Base-by-base conservation (phyloP, 768 basidiomycete species). In the Suillus brevipes region DNA sequence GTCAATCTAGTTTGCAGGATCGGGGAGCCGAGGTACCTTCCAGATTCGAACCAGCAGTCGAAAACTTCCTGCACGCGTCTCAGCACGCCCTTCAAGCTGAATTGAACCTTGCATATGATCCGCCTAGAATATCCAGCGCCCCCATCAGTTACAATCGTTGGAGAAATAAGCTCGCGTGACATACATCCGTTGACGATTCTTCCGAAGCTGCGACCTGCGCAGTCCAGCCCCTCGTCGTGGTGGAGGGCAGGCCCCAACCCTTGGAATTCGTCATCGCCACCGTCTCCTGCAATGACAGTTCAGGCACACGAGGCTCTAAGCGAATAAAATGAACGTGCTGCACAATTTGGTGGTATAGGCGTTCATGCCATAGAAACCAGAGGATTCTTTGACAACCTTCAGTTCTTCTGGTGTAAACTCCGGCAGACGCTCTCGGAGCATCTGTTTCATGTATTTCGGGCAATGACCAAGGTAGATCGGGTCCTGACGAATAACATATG, bases 21-120 rank as follows among this genome's bases (percentile, higher is more conserved):
- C 31, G 43, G 63, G 20, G 10, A 3, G 13, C 10, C 5, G 57
- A 42, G 70, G 86, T 68, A 95, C 95, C 92, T 95, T 80, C 97
- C 97, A 5, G 97, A 99, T 79, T 99, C 97, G 74, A 99, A 99
- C 97, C 97, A 99, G 73, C 97, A 99, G 74, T 99, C 97, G 74
- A 99, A 99, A 43, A 99, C 95, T 76, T 99, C 97, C 65, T 97
- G 93, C n/a, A 98, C 84, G 58, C 97, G 89, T 77, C 85, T 92
- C 28, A 99, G 79, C 13, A 78, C 77, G 18, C 97, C 97, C 71
- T 94, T 96, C n/a, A n/a, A n/a, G n/a, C n/a, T n/a, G n/a, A n/a
- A n/a, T n/a, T n/a, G n/a, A n/a, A n/a, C n/a, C n/a, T n/a, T n/a
- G n/a, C n/a, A n/a, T n/a, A n/a, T n/a, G n/a, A n/a, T n/a, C n/a